These are phyloP conservation scores for Solanum aculeatissimum DNA, from an alignment of 305 asterid species.

Conservation along the genomic window DNA sequence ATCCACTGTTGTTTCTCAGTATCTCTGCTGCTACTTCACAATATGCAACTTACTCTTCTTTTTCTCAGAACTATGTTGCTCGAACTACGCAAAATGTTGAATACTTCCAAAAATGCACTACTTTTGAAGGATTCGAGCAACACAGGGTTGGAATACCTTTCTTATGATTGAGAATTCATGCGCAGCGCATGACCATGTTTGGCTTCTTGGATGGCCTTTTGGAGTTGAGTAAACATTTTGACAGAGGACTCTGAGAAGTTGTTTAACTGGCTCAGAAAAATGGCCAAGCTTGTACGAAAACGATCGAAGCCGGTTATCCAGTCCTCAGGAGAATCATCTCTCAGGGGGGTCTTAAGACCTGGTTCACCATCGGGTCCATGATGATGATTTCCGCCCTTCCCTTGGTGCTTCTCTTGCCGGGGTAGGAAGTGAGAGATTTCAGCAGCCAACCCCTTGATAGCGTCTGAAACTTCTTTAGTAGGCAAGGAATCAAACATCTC, in stretches of 20 bases:
- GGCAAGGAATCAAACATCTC: constrained; percentile 53
- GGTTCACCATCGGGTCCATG: constrained; percentile 11
- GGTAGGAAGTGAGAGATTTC: constrained; percentile 68
- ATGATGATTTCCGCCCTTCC: constrained; percentile 20
- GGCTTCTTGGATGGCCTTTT: constrained; percentile 39
- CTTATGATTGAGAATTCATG: constrained; percentile 14
- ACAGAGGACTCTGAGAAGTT: constrained; percentile 50
- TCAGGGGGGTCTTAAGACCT: constrained; percentile 1
- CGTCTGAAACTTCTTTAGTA: constrained; percentile 47
- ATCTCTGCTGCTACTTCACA: neutral
- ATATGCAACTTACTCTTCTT: neutral
- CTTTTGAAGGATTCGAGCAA: neutral
- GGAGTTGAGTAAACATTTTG: constrained; percentile 44
- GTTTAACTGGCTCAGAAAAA: constrained; percentile 54
- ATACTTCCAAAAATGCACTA: neutral
- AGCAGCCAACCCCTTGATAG: constrained; percentile 57
- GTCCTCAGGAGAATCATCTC: constrained; percentile 33
- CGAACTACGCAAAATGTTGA: neutral
- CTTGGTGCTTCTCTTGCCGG: constrained; percentile 65
- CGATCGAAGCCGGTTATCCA: constrained; percentile 41
- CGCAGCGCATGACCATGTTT: constrained; percentile 37
- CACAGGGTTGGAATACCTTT: neutral
- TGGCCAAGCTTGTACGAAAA: constrained; percentile 41
- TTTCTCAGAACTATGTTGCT: neutral
- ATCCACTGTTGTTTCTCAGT: neutral